A percentile compares a stretch with the other conserved stretches of the same genome.
phyloP scores from a whole-genome alignment of 805 yeast species.

The Schizosaccharomyces japonicus region DNA sequence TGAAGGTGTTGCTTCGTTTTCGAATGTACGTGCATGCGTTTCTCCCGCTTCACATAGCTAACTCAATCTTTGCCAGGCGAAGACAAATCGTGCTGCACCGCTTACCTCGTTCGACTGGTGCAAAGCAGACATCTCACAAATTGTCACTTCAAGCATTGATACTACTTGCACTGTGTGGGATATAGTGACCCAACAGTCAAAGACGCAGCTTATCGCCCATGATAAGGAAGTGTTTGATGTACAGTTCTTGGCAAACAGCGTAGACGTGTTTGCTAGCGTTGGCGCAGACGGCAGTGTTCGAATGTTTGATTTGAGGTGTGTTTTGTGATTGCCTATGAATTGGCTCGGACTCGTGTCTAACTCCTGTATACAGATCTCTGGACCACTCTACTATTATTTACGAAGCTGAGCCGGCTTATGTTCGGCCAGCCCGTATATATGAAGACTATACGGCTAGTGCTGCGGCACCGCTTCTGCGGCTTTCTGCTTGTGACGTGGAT shows the following conservation, averaged over 20 bases:
- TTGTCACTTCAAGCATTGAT: slow-evolving; percentile 73
- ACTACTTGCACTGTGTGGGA: slow-evolving; percentile 98
- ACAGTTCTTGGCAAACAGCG: slow-evolving; percentile 48
- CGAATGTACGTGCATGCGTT: background rate
- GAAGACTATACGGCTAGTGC: slow-evolving; percentile 8
- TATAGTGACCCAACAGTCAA: slow-evolving; percentile 39
- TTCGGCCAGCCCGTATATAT: slow-evolving; percentile 9
- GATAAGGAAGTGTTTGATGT: slow-evolving; percentile 90
- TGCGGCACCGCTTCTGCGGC: slow-evolving; percentile 39
- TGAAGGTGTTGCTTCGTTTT: background rate
- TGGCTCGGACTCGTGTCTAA: background rate
- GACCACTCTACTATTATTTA: slow-evolving; percentile 89
- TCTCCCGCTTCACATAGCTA: background rate
- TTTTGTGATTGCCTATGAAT: no score
- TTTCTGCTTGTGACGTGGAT: slow-evolving; percentile 59
- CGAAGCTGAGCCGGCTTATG: slow-evolving; percentile 21
- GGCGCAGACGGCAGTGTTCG: slow-evolving; percentile 91
- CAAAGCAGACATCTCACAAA: slow-evolving; percentile 35
- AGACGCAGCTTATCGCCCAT: slow-evolving; percentile 87
- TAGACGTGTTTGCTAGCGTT: slow-evolving; percentile 66
- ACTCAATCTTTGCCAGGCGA: background rate
- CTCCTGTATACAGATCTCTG: slow-evolving; percentile 20
- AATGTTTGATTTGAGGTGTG: slow-evolving; percentile 54
- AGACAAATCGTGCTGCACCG: slow-evolving; percentile 36
- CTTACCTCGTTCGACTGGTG: slow-evolving; percentile 91